Evolutionary conservation across 1,284 basidiomycete genomes (phyloP), one percentile per base, ranked within the genome.

Genomic region (Cryptococcus sp.): DNA sequence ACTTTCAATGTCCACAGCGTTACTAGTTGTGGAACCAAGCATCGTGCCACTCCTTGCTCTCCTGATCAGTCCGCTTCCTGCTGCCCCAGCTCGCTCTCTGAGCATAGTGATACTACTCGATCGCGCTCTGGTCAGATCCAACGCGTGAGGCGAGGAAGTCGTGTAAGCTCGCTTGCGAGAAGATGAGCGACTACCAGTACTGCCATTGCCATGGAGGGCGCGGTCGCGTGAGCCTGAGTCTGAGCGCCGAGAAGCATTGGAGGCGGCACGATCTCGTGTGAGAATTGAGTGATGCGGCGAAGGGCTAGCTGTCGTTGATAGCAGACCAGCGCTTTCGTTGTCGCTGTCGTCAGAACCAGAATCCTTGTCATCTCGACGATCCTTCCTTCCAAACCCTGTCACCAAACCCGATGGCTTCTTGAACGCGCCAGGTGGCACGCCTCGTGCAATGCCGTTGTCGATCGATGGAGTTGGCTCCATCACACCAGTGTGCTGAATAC

Each of bases 1-100:
- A 34, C 29, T 34, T 34, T 13, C 29, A 7, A 13, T 34, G 29
- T 34, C 8, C 8, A 34, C 29, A 7, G 29, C 13, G 29, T 34
- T 7, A 34, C 3, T 34, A 7, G 29, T 34, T 2, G 51, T 4
- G 13, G 29, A 34, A 40, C 57, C 57, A 43, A 58, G 22, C 26
- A 59, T 45, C 15, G 63, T 65, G 26, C 61, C 61, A 45, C 64
- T 66, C 19, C 64, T 54, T 6, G 59, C 62, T 37, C 64, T 50
- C 38, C 62, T 54, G 13, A 66, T 47, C 13, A 61, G 34, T 17
- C 55, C 56, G 17, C 53, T 55, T 20, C 55, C 47, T 3, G 48
- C 63, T 16, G 25, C 39, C 6, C 55, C 60, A 7, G 57, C 61
- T 22, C 58, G 55, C 39, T 63, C 62, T 23, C 51, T 50, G 3